Conservation (phyloP, 1,284 basidiomycete genomes). For the Farysia itapuensis region DNA sequence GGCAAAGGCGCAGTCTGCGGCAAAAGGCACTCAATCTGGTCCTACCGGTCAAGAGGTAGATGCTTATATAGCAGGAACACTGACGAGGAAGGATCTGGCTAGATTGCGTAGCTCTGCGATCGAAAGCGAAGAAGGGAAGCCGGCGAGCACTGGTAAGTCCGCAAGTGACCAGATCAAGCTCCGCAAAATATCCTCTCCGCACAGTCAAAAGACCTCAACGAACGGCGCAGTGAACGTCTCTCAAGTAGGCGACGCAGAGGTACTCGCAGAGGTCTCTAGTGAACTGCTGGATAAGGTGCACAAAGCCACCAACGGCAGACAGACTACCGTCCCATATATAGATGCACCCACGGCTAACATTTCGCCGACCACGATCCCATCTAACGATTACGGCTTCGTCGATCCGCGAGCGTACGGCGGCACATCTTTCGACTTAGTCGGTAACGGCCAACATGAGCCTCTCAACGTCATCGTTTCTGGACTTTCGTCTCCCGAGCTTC, state of each 20-base stretch:
- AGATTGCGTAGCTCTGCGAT: background rate
- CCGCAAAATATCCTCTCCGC: constrained; percentile 1
- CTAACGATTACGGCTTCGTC: constrained; percentile 33
- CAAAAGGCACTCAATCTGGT: constrained; percentile 12
- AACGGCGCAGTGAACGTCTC: constrained; percentile 1
- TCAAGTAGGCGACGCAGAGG: background rate
- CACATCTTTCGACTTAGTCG: constrained; percentile 32
- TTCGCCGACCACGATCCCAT: background rate
- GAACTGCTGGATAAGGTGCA: constrained; percentile 3
- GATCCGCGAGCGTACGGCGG: constrained; percentile 44
- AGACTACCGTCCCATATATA: constrained; percentile 18
- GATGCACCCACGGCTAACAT: background rate
- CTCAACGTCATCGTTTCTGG: constrained; percentile 54
- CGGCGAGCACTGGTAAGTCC: background rate
- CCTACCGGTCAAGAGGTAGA: constrained; percentile 29
- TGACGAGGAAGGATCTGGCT: constrained; percentile 6
- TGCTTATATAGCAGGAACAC: constrained; percentile 23
- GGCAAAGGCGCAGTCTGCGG: constrained; percentile 11
- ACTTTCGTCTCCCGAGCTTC: constrained; percentile 34
- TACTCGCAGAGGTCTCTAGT: background rate
- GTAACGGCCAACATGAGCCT: constrained; percentile 45
- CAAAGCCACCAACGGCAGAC: constrained; percentile 8
- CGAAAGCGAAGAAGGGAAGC: background rate
- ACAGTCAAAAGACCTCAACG: background rate
- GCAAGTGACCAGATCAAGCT: background rate